These are phyloP conservation scores for Pseudozyma pruni DNA, from an alignment of 1,284 basidiomycete species.

Conservation along the genomic window DNA sequence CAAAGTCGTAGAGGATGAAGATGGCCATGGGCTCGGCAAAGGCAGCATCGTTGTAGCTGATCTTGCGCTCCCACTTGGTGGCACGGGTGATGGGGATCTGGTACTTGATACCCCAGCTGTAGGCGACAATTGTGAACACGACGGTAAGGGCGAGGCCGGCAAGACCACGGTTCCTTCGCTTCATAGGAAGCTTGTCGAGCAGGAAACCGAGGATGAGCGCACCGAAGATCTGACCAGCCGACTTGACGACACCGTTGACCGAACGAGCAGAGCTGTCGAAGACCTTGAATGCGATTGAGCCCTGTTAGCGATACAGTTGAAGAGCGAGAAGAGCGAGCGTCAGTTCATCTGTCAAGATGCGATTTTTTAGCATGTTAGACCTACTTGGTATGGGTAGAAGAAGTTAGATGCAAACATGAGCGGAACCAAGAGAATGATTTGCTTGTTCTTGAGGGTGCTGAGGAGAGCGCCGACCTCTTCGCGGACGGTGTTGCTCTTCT, in stretches of 20 bases:
- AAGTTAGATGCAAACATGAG: conserved; percentile 49
- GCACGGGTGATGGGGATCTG: conserved; percentile 44
- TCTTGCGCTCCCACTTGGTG: conserved; percentile 26
- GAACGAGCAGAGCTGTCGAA: conserved; percentile 20
- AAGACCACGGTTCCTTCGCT: conserved; percentile 28
- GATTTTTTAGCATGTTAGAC: too few species aligned
- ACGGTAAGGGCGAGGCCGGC: conserved; percentile 21
- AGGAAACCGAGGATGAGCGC: conserved; percentile 31
- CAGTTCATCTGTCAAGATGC: conserved; percentile 10
- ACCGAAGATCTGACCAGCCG: conserved; percentile 26
- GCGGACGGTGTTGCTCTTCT: conserved; percentile 25
- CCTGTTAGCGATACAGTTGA: conserved; percentile 53
- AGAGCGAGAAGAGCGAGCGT: background rate
- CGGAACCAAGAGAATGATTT: conserved; percentile 55
- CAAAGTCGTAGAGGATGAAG: conserved; percentile 30
- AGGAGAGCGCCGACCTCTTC: conserved; percentile 44
- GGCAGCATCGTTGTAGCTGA: conserved; percentile 26
- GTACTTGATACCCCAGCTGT: conserved; percentile 38
- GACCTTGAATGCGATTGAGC: conserved; percentile 26
- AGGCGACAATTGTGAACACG: conserved; percentile 26
- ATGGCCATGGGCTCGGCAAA: conserved; percentile 38
- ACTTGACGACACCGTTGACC: conserved; percentile 37
- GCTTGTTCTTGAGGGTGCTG: conserved; percentile 25
- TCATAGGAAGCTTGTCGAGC: conserved; percentile 46
- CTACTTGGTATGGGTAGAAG: conserved; percentile 59